Base-by-base conservation (phyloP, 805 yeast species). In the Brettanomyces anomalus region DNA sequence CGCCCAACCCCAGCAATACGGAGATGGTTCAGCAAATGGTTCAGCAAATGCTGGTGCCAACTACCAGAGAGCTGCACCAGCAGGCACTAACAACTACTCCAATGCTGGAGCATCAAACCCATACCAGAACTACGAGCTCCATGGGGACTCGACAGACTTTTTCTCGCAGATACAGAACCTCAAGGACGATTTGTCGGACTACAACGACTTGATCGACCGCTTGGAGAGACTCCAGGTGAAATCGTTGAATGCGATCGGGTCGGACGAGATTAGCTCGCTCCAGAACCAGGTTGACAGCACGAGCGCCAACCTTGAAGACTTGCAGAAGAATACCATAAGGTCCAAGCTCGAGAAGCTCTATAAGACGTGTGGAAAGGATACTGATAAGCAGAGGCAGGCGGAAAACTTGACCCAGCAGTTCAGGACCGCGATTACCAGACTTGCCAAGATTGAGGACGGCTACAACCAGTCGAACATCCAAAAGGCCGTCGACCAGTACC, bases 401-500 rank as follows among this genome's bases (percentile, higher is more conserved):
- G 95, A 89, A 61, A 83, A 83, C 57, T 74, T 83, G 43, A 84
- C 94, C 70, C 80, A 79, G 57, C 79, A 83, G 59, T 93, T 93
- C 61, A 77, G 89, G 73, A 77, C 79, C 49, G 74, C 83, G 45
- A 90, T 93, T 58, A 93, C 87, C 64, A 87, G 79, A 59, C 87
- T 85, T 68, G 79, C 94, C 64, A 74, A 79, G 55, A 77, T 85
- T 50, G 97, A 93, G 65, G 87, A 86, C 48, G 77, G 82, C 55
- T 88, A 85, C 70, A 76, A 88, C 52, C 88, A 83, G 61, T 79
- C 82, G 55, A 86, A 85, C 62, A 80, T 83, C 61, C 77, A 78
- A 48, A 95, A 85, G 58, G 96, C 96, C 40, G 89, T 82, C 56
- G 80, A 96, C 63, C 97, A 90, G 72, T 89, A 83, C 69, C 80